Conservation (phyloP, 2,329 filamentous ascomycete genomes). For the Diplodia seriata region DNA sequence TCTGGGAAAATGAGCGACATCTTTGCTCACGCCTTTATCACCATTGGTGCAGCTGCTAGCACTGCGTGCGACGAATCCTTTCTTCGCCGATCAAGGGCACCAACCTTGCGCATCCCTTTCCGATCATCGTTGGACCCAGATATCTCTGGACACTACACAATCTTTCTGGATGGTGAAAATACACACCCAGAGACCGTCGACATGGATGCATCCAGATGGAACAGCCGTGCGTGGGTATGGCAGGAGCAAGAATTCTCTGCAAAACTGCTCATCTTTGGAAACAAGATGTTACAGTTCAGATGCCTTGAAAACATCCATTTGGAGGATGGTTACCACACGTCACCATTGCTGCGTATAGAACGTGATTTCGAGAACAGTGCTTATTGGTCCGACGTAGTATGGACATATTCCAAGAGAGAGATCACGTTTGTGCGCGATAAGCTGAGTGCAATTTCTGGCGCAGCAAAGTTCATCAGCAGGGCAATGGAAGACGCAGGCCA, state of each 20-base stretch:
- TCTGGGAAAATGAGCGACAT: conserved; percentile 8
- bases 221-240: conserved; percentile 13
- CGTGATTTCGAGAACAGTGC: neutral
- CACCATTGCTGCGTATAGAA: neutral
- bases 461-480: conserved; percentile 6
- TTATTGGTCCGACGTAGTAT: neutral
- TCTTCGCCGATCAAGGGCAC: neutral
- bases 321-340: neutral
- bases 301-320: neutral
- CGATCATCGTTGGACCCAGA: neutral
- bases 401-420: neutral
- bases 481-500: neutral
- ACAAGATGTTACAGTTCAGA: neutral
- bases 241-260: neutral
- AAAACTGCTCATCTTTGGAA: neutral
- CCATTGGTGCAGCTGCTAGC: neutral
- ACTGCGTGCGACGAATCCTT: neutral
- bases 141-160: neutral
- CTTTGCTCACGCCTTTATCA: neutral
- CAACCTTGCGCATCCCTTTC: neutral
- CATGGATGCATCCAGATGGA: neutral
- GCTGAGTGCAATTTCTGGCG: neutral
- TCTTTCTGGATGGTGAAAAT: neutral
- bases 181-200: no score
- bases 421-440: neutral